phyloP scores from a whole-genome alignment of 768 basidiomycete genomes.

The Neoboletus subvelutipes region DNA sequence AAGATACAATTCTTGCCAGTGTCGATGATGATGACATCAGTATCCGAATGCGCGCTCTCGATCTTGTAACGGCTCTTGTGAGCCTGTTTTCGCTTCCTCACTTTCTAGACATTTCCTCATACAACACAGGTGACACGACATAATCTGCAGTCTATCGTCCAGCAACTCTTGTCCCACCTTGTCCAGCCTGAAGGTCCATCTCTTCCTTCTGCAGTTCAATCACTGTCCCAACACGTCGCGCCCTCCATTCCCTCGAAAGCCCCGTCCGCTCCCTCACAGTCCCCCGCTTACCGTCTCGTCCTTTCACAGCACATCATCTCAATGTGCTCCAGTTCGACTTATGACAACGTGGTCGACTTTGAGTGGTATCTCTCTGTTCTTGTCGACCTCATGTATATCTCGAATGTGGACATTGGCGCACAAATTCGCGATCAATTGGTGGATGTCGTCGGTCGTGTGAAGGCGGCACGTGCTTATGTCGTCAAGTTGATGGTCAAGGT shows the following conservation, averaged over 20 bases:
- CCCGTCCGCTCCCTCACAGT: constrained; percentile 57
- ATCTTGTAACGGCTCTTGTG: constrained; percentile 93
- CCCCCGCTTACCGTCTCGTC: constrained; percentile 81
- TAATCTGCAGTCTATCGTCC: constrained; percentile 87
- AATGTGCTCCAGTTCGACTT: constrained; percentile 83
- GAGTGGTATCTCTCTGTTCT: constrained; percentile 98
- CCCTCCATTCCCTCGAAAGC: constrained; percentile 39
- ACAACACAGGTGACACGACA: constrained; percentile 66
- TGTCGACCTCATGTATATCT: constrained; percentile 86
- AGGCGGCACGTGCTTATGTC: constrained; percentile 70
- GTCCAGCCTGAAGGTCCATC: constrained; percentile 55
- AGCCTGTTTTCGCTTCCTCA: constrained; percentile 14
- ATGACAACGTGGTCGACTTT: constrained; percentile 87
- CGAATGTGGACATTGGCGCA: constrained; percentile 72
- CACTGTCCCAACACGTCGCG: constrained; percentile 52
- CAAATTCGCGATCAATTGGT: constrained; percentile 83
- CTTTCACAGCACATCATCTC: constrained; percentile 79
- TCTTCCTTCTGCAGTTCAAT: constrained; percentile 56
- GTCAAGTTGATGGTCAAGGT: constrained; percentile 83
- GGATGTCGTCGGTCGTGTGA: constrained; percentile 83
- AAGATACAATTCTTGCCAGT: constrained; percentile 86
- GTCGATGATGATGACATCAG: constrained; percentile 93
- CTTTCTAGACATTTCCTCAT: background rate
- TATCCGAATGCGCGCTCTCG: constrained; percentile 93
- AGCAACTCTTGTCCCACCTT: constrained; percentile 86